Percentiles rank a stretch among this genome's conserved stretches.
Evolutionary conservation across 1,139 yeast species (phyloP).

Genomic region (Pichia sp.): DNA sequence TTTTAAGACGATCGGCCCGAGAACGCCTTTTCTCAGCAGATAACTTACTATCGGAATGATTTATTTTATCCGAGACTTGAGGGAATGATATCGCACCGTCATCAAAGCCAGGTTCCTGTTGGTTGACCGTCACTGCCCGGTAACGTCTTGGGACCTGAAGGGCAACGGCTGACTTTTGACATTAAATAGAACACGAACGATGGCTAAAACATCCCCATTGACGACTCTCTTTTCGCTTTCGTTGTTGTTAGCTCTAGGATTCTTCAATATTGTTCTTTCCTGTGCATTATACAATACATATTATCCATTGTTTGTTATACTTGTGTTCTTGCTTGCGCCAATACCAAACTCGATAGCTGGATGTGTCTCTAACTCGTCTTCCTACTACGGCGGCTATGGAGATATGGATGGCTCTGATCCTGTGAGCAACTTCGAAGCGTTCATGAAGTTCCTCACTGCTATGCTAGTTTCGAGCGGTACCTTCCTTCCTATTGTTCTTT

Average conservation of each 20-base stretch:
- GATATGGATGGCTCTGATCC: conserved; percentile 44
- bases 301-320: conserved; percentile 64
- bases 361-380: conserved; percentile 41
- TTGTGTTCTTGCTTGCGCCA: conserved; percentile 65
- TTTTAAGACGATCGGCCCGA: background rate
- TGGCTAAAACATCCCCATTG: conserved; percentile 36
- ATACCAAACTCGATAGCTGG: conserved; percentile 55
- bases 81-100: too few relatives aligned
- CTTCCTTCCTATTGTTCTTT: conserved; percentile 59
- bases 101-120: too few relatives aligned
- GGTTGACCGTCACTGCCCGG: too few relatives aligned
- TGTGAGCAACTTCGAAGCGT: conserved; percentile 17
- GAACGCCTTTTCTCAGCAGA: too few relatives aligned
- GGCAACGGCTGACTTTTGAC: background rate
- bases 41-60: background rate
- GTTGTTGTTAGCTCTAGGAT: conserved; percentile 68
- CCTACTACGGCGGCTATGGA: conserved; percentile 35
- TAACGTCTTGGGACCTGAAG: too few relatives aligned
- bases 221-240: conserved; percentile 69
- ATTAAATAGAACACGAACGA: background rate
- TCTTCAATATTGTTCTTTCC: conserved; percentile 63
- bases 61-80: too few relatives aligned
- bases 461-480: conserved; percentile 64
- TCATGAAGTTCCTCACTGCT: conserved; percentile 62
- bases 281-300: conserved; percentile 72